Evolutionary conservation across 768 basidiomycete species (phyloP).

Genomic region (Boletellus emodensis): DNA sequence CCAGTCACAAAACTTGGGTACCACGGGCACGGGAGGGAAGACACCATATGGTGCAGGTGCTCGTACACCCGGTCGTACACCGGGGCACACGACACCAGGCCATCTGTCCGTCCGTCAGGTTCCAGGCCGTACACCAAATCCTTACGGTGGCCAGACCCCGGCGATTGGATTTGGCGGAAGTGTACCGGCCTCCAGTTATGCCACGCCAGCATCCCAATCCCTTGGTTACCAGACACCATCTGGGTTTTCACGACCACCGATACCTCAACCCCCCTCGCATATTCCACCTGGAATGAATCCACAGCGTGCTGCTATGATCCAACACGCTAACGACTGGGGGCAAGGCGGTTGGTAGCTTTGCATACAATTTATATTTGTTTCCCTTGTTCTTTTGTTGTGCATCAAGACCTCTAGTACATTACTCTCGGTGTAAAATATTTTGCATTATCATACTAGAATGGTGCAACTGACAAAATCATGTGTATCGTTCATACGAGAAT

Average conservation of each 20-base stretch:
- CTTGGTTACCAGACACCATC: conserved; percentile 41
- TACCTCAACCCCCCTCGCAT: conserved; percentile 40
- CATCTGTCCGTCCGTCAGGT: conserved; percentile 70
- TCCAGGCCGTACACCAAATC: conserved; percentile 72
- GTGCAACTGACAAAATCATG: conserved; percentile 12
- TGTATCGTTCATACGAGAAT: neutral
- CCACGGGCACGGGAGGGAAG: conserved; percentile 55
- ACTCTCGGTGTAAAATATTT: conserved; percentile 27
- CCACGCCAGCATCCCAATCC: conserved; percentile 31
- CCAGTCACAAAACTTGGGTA: conserved; percentile 65
- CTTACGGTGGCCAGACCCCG: conserved; percentile 52
- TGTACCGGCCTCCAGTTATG: conserved; percentile 26
- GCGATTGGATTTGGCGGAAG: conserved; percentile 30
- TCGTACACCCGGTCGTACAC: conserved; percentile 74
- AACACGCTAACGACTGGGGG: conserved; percentile 41
- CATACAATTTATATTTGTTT: conserved; percentile 14
- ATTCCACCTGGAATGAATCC: conserved; percentile 63
- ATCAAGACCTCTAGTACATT: conserved; percentile 16
- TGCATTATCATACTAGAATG: conserved; percentile 18
- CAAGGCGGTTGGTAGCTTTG: conserved; percentile 30
- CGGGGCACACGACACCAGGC: conserved; percentile 76
- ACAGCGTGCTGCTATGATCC: conserved; percentile 62
- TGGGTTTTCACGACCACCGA: conserved; percentile 37
- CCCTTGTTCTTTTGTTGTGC: conserved; percentile 15
- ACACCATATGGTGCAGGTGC: conserved; percentile 74